Percentiles rank a stretch among this genome's conserved stretches.
phyloP scores from a whole-genome alignment of 2,329 filamentous ascomycete genomes.

The Harringtonia lauricola region DNA sequence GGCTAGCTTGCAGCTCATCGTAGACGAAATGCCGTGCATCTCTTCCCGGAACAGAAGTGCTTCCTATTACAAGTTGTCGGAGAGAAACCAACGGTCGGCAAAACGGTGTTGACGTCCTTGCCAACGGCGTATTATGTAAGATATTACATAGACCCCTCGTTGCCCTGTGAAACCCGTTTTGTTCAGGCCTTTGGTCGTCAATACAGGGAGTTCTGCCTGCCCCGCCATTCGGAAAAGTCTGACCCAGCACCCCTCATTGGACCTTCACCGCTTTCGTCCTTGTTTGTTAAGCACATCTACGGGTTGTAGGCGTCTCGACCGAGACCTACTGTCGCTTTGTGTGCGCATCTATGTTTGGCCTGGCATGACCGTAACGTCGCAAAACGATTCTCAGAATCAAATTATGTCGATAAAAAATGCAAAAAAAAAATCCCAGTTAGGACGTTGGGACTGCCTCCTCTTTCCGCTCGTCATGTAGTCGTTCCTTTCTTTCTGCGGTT shows the following conservation, averaged over 20 bases:
- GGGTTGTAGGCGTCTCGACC: too few relatives aligned
- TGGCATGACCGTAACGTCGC: neutral
- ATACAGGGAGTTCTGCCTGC: neutral
- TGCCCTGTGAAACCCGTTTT: too few relatives aligned
- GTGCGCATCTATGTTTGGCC: neutral
- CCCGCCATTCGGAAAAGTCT: slow-evolving; percentile 2
- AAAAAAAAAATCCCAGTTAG: slow-evolving; percentile 1
- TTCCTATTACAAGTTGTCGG: too few relatives aligned
- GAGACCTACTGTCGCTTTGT: too few relatives aligned
- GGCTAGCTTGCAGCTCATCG: too few relatives aligned
- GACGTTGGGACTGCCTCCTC: neutral
- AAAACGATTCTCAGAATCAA: neutral
- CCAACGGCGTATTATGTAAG: too few relatives aligned
- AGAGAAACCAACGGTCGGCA: too few relatives aligned
- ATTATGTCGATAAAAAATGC: slow-evolving; percentile 2
- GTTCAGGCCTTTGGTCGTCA: neutral
- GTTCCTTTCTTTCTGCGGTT: neutral
- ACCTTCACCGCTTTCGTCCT: neutral
- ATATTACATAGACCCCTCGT: too few relatives aligned
- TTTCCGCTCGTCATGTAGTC: neutral
- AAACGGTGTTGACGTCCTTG: too few relatives aligned
- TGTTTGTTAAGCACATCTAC: too few relatives aligned
- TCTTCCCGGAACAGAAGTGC: too few relatives aligned
- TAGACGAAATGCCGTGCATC: too few relatives aligned
- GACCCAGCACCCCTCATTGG: neutral